Percentiles rank a stretch among this genome's conserved stretches.
These are phyloP conservation scores for Selaginella moellendorffii DNA, from an alignment of 75 land plant genomes.

Conservation along the genomic window DNA sequence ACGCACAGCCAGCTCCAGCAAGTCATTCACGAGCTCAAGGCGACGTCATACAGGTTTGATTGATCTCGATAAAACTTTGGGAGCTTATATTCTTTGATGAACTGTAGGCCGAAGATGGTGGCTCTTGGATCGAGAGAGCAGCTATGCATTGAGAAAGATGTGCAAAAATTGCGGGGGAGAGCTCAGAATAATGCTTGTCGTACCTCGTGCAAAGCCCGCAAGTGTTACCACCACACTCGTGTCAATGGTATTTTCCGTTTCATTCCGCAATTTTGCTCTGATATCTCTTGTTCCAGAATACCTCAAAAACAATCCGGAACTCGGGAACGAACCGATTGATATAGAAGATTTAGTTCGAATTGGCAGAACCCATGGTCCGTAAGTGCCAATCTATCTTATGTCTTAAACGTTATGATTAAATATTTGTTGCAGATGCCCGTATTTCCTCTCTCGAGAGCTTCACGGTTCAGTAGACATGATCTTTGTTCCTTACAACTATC, in stretches of 20 bases:
- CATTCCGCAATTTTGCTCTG: neutral
- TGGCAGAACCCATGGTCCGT: slow-evolving; percentile 81
- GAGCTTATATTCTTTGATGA: neutral
- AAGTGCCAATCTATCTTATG: slow-evolving; percentile 22
- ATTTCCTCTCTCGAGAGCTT: slow-evolving; percentile 80
- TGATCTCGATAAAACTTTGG: neutral
- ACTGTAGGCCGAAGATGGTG: slow-evolving; percentile 72
- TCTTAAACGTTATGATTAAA: too few relatives aligned
- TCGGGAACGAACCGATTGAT: slow-evolving; percentile 85
- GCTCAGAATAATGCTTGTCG: slow-evolving; percentile 83
- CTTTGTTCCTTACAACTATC: slow-evolving; percentile 96
- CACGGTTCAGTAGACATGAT: slow-evolving; percentile 76
- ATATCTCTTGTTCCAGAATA: slow-evolving; percentile 30
- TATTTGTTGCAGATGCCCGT: slow-evolving; percentile 90
- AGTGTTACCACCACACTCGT: slow-evolving; percentile 42
- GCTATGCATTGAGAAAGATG: slow-evolving; percentile 75
- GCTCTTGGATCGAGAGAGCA: slow-evolving; percentile 92
- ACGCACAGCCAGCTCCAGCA: slow-evolving; percentile 97
- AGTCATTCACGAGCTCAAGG: slow-evolving; percentile 78
- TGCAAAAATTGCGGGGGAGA: slow-evolving; percentile 46
- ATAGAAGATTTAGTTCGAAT: slow-evolving; percentile 83
- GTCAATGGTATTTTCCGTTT: slow-evolving; percentile 43
- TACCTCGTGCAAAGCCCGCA: slow-evolving; percentile 45
- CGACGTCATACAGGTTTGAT: slow-evolving; percentile 61
- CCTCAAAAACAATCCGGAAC: slow-evolving; percentile 40